Base-by-base conservation (phyloP, 2,329 filamentous ascomycete species). In the Cyanodermella asteris region DNA sequence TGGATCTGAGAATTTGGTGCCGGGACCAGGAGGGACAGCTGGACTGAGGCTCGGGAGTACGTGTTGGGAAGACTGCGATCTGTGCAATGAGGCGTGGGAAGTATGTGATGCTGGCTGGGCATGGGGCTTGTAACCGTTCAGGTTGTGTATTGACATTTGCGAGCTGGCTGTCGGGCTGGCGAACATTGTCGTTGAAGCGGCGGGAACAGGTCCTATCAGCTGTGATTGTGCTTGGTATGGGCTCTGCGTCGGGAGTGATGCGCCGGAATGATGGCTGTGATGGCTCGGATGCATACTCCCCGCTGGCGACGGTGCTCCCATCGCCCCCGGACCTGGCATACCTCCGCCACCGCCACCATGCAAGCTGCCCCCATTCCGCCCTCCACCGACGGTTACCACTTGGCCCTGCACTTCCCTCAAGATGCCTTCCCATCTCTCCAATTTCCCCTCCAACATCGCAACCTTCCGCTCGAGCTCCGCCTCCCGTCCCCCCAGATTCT, bases 361-460 rank as follows among this genome's bases (percentile, higher is more conserved):
- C n/a, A n/a, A n/a, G n/a, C n/a, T 13, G 11, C 5, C 12, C 14
- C 22, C 22, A 24, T 24, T 13, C 5, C 14, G 11, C 12, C 56
- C 35, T 73, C 65, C 3, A 77, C 53, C 23, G 76, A 66, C 33
- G 70, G 67, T 23, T 67, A 62, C 11, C 5, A 24, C 12, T 13
- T 14, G 22, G n/a, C 22, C 22, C 46, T 78, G 72, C 1, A 61
- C 55, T 26, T 63, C 58, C 23, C 77, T 49, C 22, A 73, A 63
- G 29, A 68, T 62, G 42, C 77, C 72, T 8, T 77, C 55, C 37
- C 63, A 62, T 39, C 77, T 72, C 16, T 12, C 11, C 22, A 14
- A 16, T n/a, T n/a, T 11, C n/a, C 16, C 6, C 13, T 12, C 16
- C 22, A 9, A 24, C 6, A 13, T n/a, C n/a, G n/a, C n/a, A n/a